Evolutionary conservation across 1,284 basidiomycete species (phyloP), one percentile per base, ranked within the genome.

Genomic region (Malassezia pachydermatis): DNA sequence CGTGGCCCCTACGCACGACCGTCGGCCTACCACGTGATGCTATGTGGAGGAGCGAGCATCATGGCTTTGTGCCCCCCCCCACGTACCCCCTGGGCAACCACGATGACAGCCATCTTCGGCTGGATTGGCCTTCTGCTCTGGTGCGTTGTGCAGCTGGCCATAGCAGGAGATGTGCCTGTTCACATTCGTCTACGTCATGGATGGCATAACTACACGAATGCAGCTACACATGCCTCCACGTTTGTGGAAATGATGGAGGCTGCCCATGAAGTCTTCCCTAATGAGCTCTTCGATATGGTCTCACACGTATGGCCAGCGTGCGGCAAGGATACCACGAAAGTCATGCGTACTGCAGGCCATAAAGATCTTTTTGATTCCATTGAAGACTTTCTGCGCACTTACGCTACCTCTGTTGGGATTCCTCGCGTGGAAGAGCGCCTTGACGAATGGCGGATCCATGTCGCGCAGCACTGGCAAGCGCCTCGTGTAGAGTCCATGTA

Each of bases 221-320:
- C 11, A 6, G 45, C 30, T 9, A 24, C 28, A n/a, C 25, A 23
- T 24, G 38, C 84, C 5, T 80, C 84, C 10, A 76, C 83, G 8
- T 68, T 89, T 2, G 77, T 88, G 17, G 89, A 94, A 74, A 78
- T 86, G 42, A 73, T 95, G 84, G 90, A 65, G 66, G 84, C 72
- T n/a, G 51, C 36, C 19, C 30, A 42, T n/a, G 32, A 55, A 0
- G 51, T 63, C 23, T 55, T 54, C 14, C 50, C 60, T 17, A 37
- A 53, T 1, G 39, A 54, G 41, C 63, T 67, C 48, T 63, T 62
- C 20, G 37, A 49, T 2, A 33, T 69, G 17, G 22, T 69, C 23
- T 29, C n/a, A 13, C 22, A n/a, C 27, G 48, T 44, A 14, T 34
- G 33, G 33, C 22, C 11, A n/a, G 49, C 27, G 66, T n/a, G n/a